Evolutionary conservation across 805 yeast genomes (phyloP), one percentile per base, ranked within the genome.

Genomic region (Citeromyces nyonsensis): DNA sequence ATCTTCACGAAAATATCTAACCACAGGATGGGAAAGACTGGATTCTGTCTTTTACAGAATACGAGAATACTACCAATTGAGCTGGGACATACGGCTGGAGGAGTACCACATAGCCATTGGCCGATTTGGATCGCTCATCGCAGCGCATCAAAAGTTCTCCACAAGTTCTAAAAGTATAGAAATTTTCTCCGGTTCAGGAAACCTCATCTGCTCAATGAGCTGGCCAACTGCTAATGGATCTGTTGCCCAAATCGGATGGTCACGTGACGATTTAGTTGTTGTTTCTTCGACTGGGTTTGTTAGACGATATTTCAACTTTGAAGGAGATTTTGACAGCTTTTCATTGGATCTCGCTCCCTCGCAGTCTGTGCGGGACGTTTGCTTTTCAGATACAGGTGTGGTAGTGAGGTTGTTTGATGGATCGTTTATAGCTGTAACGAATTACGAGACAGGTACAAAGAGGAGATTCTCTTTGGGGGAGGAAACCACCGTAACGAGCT

Each of bases 21-120:
- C 66, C 40, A 46, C 63, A 38, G 66, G 65, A 29, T 85, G 96
- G 96, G 94, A 84, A 49, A 66, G 76, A 40, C 62, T 85, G 12
- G 73, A 70, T 34, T 71, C 73, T 49, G 77, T 71, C 7, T 82
- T 68, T 48, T 85, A 83, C 42, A 59, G 79, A 35, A 61, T 65
- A 11, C 52, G 75, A 34, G 64, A 69, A 12, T 27, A 27, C 10
- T 75, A 68, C 44, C 63, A 56, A 1, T 46, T 72, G 42, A 52
- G 61, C 33, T 73, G 80, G 80, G 51, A 61, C 11, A 39, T 59
- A 8, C 51, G 60, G 18, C 31, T 69, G 5, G 45, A 45, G 10
- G 61, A 69, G 34, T 63, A 56, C 39, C 44, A 52, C 9, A 68
- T 73, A 4, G 56, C 65, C 4, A 49, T 70, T 10, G 72, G 79